phyloP scores from a whole-genome alignment of 805 yeast species.

The Pichia pseudocactophila region DNA sequence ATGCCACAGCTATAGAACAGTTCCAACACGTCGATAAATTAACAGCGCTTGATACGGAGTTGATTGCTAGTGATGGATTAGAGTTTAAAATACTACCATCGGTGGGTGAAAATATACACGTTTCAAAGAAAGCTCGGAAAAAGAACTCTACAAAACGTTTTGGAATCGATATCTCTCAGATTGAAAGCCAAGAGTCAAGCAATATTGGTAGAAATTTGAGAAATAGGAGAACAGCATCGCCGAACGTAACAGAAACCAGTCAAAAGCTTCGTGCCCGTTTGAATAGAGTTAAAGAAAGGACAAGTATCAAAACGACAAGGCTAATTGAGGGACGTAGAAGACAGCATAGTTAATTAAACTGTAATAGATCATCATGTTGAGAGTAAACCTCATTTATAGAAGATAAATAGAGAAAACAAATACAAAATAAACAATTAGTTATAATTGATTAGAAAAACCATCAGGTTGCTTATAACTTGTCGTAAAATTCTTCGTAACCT shows the following conservation, averaged over 20 bases:
- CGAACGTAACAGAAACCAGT: not conserved
- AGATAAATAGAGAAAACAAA: slow-evolving; percentile 7
- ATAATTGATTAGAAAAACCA: slow-evolving; percentile 2
- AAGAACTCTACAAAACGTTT: slow-evolving; percentile 1
- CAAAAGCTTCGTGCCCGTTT: slow-evolving; percentile 1
- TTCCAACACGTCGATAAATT: not conserved
- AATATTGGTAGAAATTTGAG: not conserved
- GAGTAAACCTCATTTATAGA: slow-evolving; percentile 4
- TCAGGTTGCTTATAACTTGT: slow-evolving; percentile 53
- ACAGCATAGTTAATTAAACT: not conserved
- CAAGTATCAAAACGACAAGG: slow-evolving; percentile 5
- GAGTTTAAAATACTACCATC: not conserved
- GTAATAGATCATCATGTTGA: not conserved
- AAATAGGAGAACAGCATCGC: not conserved
- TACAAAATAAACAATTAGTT: slow-evolving; percentile 11
- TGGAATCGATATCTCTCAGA: slow-evolving; percentile 7
- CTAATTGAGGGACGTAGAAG: slow-evolving; percentile 1
- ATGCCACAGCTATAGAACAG: slow-evolving; percentile 4
- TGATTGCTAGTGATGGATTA: not conserved
- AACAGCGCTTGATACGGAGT: slow-evolving; percentile 1
- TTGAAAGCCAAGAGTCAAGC: not conserved
- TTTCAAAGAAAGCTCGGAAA: not conserved
- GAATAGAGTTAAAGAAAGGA: slow-evolving; percentile 6
- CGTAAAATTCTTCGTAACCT: slow-evolving; percentile 99
- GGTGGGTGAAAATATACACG: not conserved